Evolutionary conservation across 371 early-diverging fungal species (phyloP), one percentile per base, ranked within the genome.

Genomic region (Mortierella sp.): DNA sequence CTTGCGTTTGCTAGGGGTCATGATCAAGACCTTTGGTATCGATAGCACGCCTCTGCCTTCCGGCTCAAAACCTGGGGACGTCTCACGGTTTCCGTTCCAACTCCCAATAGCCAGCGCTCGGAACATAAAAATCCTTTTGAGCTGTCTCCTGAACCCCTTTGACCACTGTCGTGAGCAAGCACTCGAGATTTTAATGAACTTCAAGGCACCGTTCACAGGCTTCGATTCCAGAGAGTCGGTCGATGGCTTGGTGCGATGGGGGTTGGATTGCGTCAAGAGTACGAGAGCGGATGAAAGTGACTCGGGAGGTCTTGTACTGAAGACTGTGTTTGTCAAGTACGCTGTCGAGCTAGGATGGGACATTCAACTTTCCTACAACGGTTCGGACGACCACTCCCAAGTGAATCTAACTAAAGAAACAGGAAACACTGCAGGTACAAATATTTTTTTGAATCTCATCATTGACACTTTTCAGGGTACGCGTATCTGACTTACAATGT

Each of bases 221-320:
- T 81, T 84, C 27, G 80, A 79, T 26, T 58, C 73, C 2, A 66
- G 62, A 31, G 78, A 72, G 3, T 72, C 81, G 28, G 87, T 85
- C 1, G 84, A 86, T 42, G 64, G 84, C 10, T 66, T 93, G 63
- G 76, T 93, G 4, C 82, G 83, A 69, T 89, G 89, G 82, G 92
- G 90, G 9, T 58, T 92, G 49, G 79, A 81, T 52, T 80, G 86
- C 56, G 82, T 91, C 19, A 83, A 78, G 39, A 92, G 91, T 68
- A 88, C 90, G 2, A 80, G 93, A 26, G 91, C 94, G 7, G 87
- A 87, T 24, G 94, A 95, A 70, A 91, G 94, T 68, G 93, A 93
- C 52, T 87, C 90, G 68, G 96, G 94, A 23, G 93, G 93, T 13
- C 84, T 89, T 72, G 72, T 94, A 2, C 82, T 94, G 60, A 87